phyloP scores from a whole-genome alignment of 805 yeast species.

The Suhomyces emberorum region DNA sequence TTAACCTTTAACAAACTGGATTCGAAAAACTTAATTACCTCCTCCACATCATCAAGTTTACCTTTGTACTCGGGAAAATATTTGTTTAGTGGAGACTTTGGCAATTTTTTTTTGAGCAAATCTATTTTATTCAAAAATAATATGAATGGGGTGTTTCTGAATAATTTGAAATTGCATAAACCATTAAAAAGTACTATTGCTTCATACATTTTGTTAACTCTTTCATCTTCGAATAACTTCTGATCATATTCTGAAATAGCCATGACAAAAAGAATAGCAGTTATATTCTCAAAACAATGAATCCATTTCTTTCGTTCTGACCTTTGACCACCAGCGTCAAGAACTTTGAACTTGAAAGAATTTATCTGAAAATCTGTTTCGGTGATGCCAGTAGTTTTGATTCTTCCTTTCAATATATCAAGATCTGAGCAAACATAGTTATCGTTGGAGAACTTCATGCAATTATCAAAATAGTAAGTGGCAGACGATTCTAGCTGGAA shows the following conservation, averaged over 20 bases:
- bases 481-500: slow-evolving; percentile 87
- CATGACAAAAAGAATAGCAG: slow-evolving; percentile 81
- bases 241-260: slow-evolving; percentile 94
- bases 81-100: slow-evolving; percentile 58
- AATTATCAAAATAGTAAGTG: slow-evolving; percentile 72
- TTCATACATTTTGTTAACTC: slow-evolving; percentile 89
- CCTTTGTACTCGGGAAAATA: slow-evolving; percentile 82
- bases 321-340: slow-evolving; percentile 97
- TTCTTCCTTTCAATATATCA: slow-evolving; percentile 86
- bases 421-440: slow-evolving; percentile 69
- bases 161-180: slow-evolving; percentile 82
- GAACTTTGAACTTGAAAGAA: slow-evolving; percentile 63
- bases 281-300: slow-evolving; percentile 87
- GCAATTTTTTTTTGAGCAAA: slow-evolving; percentile 68
- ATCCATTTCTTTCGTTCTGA: slow-evolving; percentile 92
- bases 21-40: slow-evolving; percentile 71
- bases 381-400: slow-evolving; percentile 93
- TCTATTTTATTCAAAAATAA: slow-evolving; percentile 88
- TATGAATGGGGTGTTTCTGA: slow-evolving; percentile 80
- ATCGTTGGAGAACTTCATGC: slow-evolving; percentile 60
- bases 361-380: slow-evolving; percentile 74
- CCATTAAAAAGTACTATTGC: slow-evolving; percentile 80
- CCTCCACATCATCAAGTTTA: slow-evolving; percentile 54
- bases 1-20: slow-evolving; percentile 61
- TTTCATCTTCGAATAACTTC: slow-evolving; percentile 81